Conservation (phyloP, 805 yeast genomes). For the Candida oleophila region DNA sequence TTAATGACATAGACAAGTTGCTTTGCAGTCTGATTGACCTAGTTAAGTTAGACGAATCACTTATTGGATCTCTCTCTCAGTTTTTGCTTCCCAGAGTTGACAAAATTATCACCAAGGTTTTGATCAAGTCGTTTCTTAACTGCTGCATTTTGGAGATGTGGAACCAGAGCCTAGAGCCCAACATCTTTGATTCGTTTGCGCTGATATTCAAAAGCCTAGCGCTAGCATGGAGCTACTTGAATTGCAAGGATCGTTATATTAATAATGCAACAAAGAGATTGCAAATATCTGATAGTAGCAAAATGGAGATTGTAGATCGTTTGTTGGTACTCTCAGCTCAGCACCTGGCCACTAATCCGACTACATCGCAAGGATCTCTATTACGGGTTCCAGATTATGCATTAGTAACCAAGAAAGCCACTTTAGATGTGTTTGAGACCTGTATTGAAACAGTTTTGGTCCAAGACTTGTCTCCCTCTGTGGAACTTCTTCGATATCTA, state of each 20-base stretch:
- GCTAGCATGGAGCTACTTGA: not conserved
- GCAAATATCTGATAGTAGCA: not conserved
- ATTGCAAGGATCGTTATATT: not conserved
- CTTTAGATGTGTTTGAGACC: not conserved
- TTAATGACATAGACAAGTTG: not conserved
- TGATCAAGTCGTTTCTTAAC: constrained; percentile 1
- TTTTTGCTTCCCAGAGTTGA: not conserved
- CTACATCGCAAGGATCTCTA: too few relatives aligned
- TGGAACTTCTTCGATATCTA: not conserved
- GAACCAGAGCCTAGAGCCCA: not conserved
- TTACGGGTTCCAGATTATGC: not conserved
- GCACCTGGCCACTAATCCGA: not conserved
- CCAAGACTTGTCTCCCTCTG: not conserved
- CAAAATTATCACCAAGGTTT: not conserved
- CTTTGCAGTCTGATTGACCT: not conserved
- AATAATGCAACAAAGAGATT: not conserved
- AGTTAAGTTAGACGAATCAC: not conserved
- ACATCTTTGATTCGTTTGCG: not conserved
- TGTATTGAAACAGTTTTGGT: not conserved
- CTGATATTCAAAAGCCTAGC: not conserved
- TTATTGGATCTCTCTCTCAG: not conserved
- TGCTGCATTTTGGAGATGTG: not conserved
- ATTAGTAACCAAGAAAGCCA: not conserved
- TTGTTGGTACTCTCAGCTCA: constrained; percentile 1
- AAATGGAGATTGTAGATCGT: not conserved